Percentiles rank a stretch among this genome's conserved stretches.
Conservation (phyloP, 2,329 filamentous ascomycete species). For the Fusarium algeriense region DNA sequence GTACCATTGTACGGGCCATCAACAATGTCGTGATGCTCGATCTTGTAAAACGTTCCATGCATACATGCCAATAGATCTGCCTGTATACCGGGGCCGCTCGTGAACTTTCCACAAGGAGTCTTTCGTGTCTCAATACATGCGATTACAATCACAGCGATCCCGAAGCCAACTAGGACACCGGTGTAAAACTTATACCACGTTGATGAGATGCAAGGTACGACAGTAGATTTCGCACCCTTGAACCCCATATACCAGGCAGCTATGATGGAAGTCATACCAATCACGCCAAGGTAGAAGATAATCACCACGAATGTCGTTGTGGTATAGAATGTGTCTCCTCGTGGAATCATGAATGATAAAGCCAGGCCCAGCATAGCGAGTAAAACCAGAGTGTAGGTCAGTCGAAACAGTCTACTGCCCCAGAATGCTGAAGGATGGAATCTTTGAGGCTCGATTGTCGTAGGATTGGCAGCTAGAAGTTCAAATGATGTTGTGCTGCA, state of each 20-base stretch:
- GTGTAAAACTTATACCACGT: conserved; percentile 22
- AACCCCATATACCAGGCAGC: not conserved
- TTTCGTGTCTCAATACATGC: conserved; percentile 18
- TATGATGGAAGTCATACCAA: not conserved
- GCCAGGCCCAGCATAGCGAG: not conserved
- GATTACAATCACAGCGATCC: not conserved
- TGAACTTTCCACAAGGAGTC: conserved; percentile 26
- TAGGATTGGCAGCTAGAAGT: conserved; percentile 2
- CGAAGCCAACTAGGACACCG: not conserved
- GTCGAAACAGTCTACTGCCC: not conserved
- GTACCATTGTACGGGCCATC: conserved; percentile 15
- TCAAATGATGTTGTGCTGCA: not conserved
- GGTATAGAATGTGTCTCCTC: not conserved
- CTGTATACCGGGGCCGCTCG: not conserved
- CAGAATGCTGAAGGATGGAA: not conserved
- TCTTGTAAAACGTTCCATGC: not conserved
- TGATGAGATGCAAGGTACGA: conserved; percentile 11
- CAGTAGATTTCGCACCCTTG: not conserved
- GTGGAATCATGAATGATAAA: not conserved
- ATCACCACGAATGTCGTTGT: not conserved
- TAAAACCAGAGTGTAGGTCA: not conserved
- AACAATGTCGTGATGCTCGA: not conserved
- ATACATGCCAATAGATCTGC: conserved; percentile 13
- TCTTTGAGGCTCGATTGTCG: not conserved
- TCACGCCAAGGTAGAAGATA: not conserved